A percentile compares a stretch with the other conserved stretches of the same genome.
Evolutionary conservation across 768 basidiomycete genomes (phyloP).

Genomic region (Termitomyces heimii): DNA sequence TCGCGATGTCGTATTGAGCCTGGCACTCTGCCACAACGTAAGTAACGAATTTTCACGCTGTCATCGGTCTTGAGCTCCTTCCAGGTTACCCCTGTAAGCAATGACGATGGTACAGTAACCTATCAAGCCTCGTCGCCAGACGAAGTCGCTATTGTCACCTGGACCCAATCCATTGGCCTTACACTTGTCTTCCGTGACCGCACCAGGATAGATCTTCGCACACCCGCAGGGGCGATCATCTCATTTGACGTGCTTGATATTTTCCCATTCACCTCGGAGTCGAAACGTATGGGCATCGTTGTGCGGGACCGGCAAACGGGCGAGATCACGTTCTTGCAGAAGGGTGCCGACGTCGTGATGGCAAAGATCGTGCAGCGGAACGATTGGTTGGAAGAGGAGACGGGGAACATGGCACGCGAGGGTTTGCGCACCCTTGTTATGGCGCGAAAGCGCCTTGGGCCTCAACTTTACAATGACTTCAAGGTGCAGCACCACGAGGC

Average conservation of each 20-base stretch:
- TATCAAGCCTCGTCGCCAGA: conserved; percentile 99
- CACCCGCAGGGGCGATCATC: conserved; percentile 56
- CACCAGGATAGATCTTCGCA: conserved; percentile 79
- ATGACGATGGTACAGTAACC: conserved; percentile 91
- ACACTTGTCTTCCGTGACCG: conserved; percentile 88
- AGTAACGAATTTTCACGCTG: conserved; percentile 17
- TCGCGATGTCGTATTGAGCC: conserved; percentile 85
- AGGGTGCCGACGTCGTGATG: conserved; percentile 99
- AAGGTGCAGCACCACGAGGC: conserved; percentile 68
- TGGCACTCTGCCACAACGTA: conserved; percentile 96
- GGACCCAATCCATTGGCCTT: conserved; percentile 93
- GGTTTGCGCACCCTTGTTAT: conserved; percentile 93
- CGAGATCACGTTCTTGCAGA: conserved; percentile 88
- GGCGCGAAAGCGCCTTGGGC: conserved; percentile 70
- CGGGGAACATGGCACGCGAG: conserved; percentile 97
- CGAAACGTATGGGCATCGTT: conserved; percentile 98
- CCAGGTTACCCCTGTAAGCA: conserved; percentile 91
- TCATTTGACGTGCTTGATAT: conserved; percentile 86
- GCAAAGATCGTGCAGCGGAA: conserved; percentile 89
- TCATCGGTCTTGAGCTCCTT: neutral
- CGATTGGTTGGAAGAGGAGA: conserved; percentile 99
- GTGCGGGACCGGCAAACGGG: conserved; percentile 72
- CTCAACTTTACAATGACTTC: conserved; percentile 70
- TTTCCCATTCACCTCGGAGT: conserved; percentile 98
- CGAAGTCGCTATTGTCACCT: conserved; percentile 97